Conservation (phyloP, 208 protist species). For the Trypanosoma vivax region DNA sequence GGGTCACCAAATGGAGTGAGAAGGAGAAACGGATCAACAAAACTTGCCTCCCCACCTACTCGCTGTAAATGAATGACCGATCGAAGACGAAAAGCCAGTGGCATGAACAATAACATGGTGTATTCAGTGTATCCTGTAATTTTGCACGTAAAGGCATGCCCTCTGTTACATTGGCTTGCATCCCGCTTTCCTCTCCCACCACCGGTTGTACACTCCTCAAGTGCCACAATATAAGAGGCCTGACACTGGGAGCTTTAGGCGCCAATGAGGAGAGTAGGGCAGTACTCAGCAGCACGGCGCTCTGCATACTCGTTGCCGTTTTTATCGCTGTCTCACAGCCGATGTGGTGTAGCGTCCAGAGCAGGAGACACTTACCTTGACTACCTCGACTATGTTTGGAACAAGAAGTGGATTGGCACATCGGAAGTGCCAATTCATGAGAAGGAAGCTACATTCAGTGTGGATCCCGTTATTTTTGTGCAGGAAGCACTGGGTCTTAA, state of each 20-base stretch:
- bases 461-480: conserved; percentile 30
- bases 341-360: neutral
- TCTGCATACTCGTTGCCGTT: neutral
- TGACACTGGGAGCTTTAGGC: no score
- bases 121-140: no score
- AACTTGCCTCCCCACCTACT: neutral
- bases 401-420: conserved; percentile 62
- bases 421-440: conserved; percentile 21
- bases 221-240: no score
- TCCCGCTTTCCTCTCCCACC: conserved; percentile 3
- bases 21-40: neutral
- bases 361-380: conserved; percentile 37
- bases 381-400: conserved; percentile 54
- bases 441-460: conserved; percentile 17
- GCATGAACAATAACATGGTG: no score
- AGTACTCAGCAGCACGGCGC: neutral
- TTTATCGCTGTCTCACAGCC: neutral
- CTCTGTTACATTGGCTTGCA: neutral
- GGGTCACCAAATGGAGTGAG: no score
- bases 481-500: conserved; percentile 47
- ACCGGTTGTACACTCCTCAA: neutral
- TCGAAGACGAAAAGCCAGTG: no score
- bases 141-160: no score
- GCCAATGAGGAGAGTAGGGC: conserved; percentile 14
- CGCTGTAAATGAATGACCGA: no score